A percentile compares a stretch with the other conserved stretches of the same genome.
phyloP scores from a whole-genome alignment of 768 basidiomycete species.

The Sarcomyxa edulis region DNA sequence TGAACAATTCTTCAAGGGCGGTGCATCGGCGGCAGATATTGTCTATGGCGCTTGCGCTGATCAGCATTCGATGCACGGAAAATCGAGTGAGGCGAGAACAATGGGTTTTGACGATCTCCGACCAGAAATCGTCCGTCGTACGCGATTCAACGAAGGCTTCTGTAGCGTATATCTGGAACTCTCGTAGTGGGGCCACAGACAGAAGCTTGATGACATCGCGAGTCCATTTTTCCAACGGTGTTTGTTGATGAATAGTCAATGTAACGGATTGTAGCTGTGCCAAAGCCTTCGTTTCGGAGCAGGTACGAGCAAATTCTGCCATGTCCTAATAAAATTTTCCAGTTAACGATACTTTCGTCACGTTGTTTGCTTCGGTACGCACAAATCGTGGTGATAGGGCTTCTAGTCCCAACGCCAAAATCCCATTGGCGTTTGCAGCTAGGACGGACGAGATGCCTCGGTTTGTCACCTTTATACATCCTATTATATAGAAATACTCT shows the following conservation, averaged over 20 bases:
- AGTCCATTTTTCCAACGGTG: conserved; percentile 39
- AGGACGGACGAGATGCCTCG: conserved; percentile 50
- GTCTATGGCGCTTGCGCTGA: conserved; percentile 43
- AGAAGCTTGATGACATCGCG: conserved; percentile 36
- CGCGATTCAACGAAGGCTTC: conserved; percentile 32
- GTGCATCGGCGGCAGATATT: conserved; percentile 51
- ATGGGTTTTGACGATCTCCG: conserved; percentile 42
- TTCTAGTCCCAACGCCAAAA: conserved; percentile 56
- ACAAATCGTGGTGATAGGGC: conserved; percentile 60
- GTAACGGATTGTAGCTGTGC: conserved; percentile 50
- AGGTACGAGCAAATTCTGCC: conserved; percentile 34
- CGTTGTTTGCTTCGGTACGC: conserved; percentile 11
- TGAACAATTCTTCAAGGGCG: conserved; percentile 57
- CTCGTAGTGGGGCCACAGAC: conserved; percentile 43
- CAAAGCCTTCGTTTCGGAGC: conserved; percentile 30
- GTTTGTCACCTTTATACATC: conserved; percentile 68
- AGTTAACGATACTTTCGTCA: neutral
- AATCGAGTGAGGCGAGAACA: conserved; percentile 47
- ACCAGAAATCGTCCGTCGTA: conserved; percentile 46
- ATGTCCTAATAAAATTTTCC: conserved; percentile 42
- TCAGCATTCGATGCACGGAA: conserved; percentile 59
- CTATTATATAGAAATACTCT: conserved; percentile 55
- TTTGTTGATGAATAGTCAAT: conserved; percentile 39
- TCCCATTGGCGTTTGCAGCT: conserved; percentile 35
- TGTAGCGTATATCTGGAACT: conserved; percentile 59